phyloP scores from a whole-genome alignment of 73 alveolate genomes.

The Symbiodinium pilosum region DNA sequence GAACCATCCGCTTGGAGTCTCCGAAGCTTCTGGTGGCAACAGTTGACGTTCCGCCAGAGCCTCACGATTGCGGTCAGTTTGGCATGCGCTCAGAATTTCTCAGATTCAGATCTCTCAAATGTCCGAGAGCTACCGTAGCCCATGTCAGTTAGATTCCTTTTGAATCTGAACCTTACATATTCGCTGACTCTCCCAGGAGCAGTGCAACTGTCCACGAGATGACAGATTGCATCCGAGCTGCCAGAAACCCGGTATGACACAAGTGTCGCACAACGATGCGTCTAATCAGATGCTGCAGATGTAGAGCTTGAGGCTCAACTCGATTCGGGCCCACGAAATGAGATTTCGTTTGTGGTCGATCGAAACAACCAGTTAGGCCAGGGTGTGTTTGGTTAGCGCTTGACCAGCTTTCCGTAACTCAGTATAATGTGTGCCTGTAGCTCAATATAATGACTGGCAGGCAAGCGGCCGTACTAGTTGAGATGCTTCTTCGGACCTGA shows the following conservation, averaged over 20 bases:
- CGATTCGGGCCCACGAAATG: slow-evolving; percentile 52
- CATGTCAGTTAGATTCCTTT: too few relatives aligned
- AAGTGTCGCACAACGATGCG: not conserved
- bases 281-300: not conserved
- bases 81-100: not conserved
- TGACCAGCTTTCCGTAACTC: not conserved
- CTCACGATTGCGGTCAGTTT: not conserved
- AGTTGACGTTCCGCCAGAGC: slow-evolving; percentile 49
- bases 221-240: slow-evolving; percentile 91
- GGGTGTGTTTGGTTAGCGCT: not conserved
- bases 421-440: too few relatives aligned
- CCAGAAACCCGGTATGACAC: not conserved
- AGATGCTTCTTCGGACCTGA: not conserved
- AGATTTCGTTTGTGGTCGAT: slow-evolving; percentile 49
- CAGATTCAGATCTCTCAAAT: not conserved
- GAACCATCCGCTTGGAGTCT: slow-evolving; percentile 72
- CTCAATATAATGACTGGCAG: not conserved
- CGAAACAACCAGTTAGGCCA: slow-evolving; percentile 50
- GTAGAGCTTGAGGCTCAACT: slow-evolving; percentile 17
- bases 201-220: slow-evolving; percentile 54
- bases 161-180: too few relatives aligned
- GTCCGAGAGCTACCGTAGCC: not conserved
- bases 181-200: not conserved
- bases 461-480: not conserved
- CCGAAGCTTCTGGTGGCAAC: slow-evolving; percentile 78